These are phyloP conservation scores for Debaryomyces prosopidis DNA, from an alignment of 805 yeast genomes.

Conservation along the genomic window DNA sequence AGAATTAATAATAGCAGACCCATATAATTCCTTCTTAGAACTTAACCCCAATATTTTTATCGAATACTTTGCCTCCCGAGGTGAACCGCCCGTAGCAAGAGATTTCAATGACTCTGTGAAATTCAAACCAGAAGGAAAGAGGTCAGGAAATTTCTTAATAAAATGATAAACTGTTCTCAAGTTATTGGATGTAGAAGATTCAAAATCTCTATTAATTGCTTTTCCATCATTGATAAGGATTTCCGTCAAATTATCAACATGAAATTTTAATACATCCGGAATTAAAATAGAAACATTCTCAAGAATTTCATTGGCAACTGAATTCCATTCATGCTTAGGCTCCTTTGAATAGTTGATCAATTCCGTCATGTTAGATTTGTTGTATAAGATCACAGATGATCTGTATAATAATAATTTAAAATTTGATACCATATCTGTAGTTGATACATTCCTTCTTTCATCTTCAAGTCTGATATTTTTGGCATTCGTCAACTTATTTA, in stretches of 20 bases:
- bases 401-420: slow-evolving; percentile 63
- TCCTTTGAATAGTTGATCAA: slow-evolving; percentile 50
- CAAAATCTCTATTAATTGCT: slow-evolving; percentile 13
- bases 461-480: slow-evolving; percentile 43
- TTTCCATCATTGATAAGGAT: slow-evolving; percentile 27
- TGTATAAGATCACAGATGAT: slow-evolving; percentile 59
- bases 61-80: slow-evolving; percentile 65
- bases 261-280: slow-evolving; percentile 66
- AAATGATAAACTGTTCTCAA: slow-evolving; percentile 64
- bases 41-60: slow-evolving; percentile 56
- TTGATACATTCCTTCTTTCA: slow-evolving; percentile 32
- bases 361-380: slow-evolving; percentile 60
- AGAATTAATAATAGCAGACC: slow-evolving; percentile 37
- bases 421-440: slow-evolving; percentile 51
- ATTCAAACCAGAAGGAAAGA: slow-evolving; percentile 43
- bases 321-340: slow-evolving; percentile 22
- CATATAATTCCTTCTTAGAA: slow-evolving; percentile 39
- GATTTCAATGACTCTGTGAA: slow-evolving; percentile 47
- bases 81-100: slow-evolving; percentile 53
- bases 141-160: slow-evolving; percentile 49
- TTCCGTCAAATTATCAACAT: slow-evolving; percentile 50
- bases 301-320: slow-evolving; percentile 52
- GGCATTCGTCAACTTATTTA: slow-evolving; percentile 53
- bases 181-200: slow-evolving; percentile 31
- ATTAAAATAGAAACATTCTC: slow-evolving; percentile 57